Percentiles rank a stretch among this genome's conserved stretches.
These are phyloP conservation scores for Nicotiana paniculata DNA, from an alignment of 257 asterid species.

Conservation along the genomic window DNA sequence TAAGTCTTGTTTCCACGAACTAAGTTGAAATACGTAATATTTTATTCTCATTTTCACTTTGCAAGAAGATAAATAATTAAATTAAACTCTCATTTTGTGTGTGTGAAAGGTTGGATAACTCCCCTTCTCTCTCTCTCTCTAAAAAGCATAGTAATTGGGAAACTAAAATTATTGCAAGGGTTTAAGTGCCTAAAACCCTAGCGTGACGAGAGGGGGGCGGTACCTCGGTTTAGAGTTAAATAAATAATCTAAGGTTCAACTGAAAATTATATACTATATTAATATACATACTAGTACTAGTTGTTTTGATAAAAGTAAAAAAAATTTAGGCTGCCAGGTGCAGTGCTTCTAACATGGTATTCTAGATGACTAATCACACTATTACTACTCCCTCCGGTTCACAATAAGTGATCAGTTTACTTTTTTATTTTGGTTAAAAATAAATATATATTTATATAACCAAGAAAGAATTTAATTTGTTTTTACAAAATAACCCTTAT, in stretches of 20 bases:
- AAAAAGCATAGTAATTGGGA: background rate
- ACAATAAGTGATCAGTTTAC: too few species aligned
- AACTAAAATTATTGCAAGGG: background rate
- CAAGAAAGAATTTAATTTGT: too few species aligned
- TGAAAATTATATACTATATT: background rate
- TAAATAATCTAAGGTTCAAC: background rate
- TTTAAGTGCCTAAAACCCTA: conserved; percentile 11
- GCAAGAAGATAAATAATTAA: background rate
- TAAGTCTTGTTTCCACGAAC: background rate
- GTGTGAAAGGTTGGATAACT: too few species aligned
- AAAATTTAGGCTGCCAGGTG: background rate
- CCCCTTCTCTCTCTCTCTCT: background rate
- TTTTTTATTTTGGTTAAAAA: too few species aligned
- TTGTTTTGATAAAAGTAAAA: background rate
- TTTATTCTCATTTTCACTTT: too few species aligned
- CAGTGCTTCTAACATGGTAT: background rate
- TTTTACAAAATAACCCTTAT: too few species aligned
- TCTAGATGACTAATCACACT: background rate
- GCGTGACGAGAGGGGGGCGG: conserved; percentile 25
- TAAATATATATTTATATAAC: too few species aligned
- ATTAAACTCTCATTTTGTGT: background rate
- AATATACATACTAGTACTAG: background rate
- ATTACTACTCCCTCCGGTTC: too few species aligned
- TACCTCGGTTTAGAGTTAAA: conserved; percentile 20
- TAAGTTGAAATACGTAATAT: too few species aligned